A percentile compares a stretch with the other conserved stretches of the same genome.
Conservation (phyloP, 345 rosid genomes). For the Murraya paniculata region DNA sequence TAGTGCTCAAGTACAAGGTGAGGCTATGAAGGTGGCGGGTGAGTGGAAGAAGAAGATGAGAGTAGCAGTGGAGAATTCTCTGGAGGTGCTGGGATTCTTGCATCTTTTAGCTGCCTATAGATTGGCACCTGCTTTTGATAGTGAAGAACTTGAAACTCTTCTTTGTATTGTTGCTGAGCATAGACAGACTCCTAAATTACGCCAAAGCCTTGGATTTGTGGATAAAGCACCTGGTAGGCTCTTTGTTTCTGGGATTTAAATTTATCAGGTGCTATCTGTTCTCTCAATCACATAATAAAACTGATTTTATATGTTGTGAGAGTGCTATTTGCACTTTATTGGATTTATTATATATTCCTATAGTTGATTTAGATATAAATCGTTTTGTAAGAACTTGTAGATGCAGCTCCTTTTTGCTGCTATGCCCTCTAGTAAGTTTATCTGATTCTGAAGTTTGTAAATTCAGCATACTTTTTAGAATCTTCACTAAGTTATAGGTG, state of each 20-base stretch:
- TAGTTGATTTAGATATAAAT: too few relatives aligned
- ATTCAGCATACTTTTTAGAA: too few relatives aligned
- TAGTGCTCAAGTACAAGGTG: constrained; percentile 21
- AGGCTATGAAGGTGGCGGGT: constrained; percentile 26
- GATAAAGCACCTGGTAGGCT: constrained; percentile 32
- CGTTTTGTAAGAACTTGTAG: not conserved
- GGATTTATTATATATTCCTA: too few relatives aligned
- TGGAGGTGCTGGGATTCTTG: too few relatives aligned
- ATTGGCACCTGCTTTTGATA: constrained; percentile 13
- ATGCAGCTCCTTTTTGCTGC: not conserved
- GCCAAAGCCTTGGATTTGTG: constrained; percentile 29
- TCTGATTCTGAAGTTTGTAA: too few relatives aligned
- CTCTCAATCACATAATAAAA: not conserved
- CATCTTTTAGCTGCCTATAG: too few relatives aligned
- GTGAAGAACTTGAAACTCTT: constrained; percentile 27
- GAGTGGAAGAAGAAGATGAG: constrained; percentile 21
- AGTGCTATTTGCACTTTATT: too few relatives aligned
- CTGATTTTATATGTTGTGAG: not conserved
- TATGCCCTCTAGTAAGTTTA: too few relatives aligned
- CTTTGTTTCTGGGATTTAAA: not conserved
- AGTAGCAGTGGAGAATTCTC: too few relatives aligned
- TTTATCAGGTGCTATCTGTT: not conserved
- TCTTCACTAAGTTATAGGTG: too few relatives aligned
- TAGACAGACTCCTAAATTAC: constrained; percentile 27
- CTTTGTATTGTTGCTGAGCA: constrained; percentile 23